Evolutionary conservation across 1,284 basidiomycete species (phyloP), one percentile per base, ranked within the genome.

Genomic region (Naganishia liquefaciens): DNA sequence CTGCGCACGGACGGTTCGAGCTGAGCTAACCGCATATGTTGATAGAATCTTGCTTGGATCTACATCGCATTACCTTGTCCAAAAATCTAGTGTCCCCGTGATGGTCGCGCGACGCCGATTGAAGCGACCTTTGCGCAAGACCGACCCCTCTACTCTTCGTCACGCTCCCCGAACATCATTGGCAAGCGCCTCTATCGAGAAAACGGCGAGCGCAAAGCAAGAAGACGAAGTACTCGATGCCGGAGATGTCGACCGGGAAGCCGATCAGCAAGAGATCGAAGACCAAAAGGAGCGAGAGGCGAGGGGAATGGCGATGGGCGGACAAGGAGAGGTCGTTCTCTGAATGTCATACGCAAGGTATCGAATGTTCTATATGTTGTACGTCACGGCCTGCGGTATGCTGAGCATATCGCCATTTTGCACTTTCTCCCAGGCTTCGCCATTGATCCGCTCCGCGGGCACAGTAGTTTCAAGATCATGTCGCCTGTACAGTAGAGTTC

Each of bases 21-120:
- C n/a, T n/a, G n/a, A n/a, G n/a, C 37, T 27, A 25, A 7, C n/a
- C 28, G 7, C 19, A 5, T 10, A n/a, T n/a, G n/a, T 53, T 2
- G 42, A 25, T 72, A 93, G 93, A 27, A 95, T 97, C 73, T 83
- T 98, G 6, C 87, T 98, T 42, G 94, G 94, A n/a, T 95, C 92
- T 3, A 97, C 93, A 0, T 95, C 91, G 3, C 92, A 98, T 78
- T 99, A 99, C 76, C 86, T 98, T 54, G 92, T 98, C 49, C 93
- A 93, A 80, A 93, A 92, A 80, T 90, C 87, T 62, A 89, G 87
- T 4, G 91, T 91, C 0, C 93, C 90, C 2, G 92, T 94, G 65
- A 94, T 94, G 92, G 88, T 92, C 57, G 89, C 90, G 9, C 88
- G 90, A 46, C 85, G 90, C 54, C 83, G 90, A 5, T 85, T 93